A percentile compares a stretch with the other conserved stretches of the same genome.
Evolutionary conservation across 1,284 basidiomycete species (phyloP).

Genomic region (Inonotus hispidus): DNA sequence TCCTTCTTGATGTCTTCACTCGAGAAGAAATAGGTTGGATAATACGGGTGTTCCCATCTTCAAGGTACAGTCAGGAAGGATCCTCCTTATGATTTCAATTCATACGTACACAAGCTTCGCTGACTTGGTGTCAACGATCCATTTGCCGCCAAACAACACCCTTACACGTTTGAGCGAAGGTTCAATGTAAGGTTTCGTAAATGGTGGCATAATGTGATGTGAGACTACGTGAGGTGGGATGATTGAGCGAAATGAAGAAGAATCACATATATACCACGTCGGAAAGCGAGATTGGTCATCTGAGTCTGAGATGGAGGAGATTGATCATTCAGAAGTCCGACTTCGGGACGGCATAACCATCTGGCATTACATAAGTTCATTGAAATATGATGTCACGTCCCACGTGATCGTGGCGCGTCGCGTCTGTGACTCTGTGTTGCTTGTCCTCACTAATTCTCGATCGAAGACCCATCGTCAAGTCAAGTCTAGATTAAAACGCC

Average conservation of each 20-base stretch:
- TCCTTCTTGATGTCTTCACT: slow-evolving; percentile 36
- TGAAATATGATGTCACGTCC: not conserved
- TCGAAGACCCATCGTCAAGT: not conserved
- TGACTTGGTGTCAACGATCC: slow-evolving; percentile 47
- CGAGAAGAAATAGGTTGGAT: slow-evolving; percentile 51
- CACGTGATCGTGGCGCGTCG: slow-evolving; percentile 8
- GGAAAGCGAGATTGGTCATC: too few species aligned
- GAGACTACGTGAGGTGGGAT: not conserved
- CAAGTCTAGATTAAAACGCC: not conserved
- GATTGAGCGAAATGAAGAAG: not conserved
- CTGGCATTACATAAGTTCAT: not conserved
- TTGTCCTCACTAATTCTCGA: not conserved
- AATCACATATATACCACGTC: too few species aligned
- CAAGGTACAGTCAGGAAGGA: not conserved
- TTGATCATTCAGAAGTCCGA: not conserved
- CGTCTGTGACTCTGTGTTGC: not conserved
- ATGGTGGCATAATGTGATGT: slow-evolving; percentile 29
- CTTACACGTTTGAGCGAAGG: slow-evolving; percentile 45
- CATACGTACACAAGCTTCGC: slow-evolving; percentile 53
- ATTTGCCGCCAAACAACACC: slow-evolving; percentile 45
- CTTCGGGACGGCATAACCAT: not conserved
- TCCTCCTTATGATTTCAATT: not conserved
- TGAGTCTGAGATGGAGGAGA: too few species aligned
- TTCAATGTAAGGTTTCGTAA: slow-evolving; percentile 36
- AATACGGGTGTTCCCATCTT: slow-evolving; percentile 54